These are phyloP conservation scores for Alternaria incomplexa DNA, from an alignment of 2,329 filamentous ascomycete genomes.

Conservation along the genomic window DNA sequence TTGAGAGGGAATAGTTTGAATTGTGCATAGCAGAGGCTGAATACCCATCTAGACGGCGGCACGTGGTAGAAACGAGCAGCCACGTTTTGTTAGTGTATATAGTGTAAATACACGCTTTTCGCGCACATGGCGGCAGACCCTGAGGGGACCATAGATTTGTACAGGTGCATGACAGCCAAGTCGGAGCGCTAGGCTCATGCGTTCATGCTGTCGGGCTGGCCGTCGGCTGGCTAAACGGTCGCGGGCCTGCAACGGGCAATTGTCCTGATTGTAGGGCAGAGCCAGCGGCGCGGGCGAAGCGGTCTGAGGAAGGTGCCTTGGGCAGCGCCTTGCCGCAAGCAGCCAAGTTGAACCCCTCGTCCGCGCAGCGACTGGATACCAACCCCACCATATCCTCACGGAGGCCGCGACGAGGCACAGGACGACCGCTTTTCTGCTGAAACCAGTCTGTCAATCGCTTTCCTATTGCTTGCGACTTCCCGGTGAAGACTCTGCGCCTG, in stretches of 20 bases:
- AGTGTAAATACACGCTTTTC: constrained; percentile 15
- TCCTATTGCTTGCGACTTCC: constrained; percentile 12
- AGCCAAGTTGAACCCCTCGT: constrained; percentile 14
- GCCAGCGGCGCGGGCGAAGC: constrained; percentile 16
- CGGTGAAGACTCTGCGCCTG: constrained; percentile 23
- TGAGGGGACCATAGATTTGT: not conserved
- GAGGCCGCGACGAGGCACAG: constrained; percentile 22
- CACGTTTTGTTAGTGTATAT: constrained; percentile 6
- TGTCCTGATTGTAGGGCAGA: constrained; percentile 11
- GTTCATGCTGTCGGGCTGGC: not conserved
- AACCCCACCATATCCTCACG: constrained; percentile 20
- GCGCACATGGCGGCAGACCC: constrained; percentile 1
- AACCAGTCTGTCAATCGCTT: constrained; percentile 21
- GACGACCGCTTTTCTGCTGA: constrained; percentile 27
- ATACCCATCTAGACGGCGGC: constrained; percentile 18
- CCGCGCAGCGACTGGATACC: constrained; percentile 15
- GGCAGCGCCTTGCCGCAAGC: constrained; percentile 7
- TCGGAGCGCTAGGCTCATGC: not conserved
- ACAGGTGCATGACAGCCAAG: not conserved
- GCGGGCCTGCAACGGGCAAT: not conserved
- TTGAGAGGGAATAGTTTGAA: constrained; percentile 18
- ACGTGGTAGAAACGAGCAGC: constrained; percentile 8
- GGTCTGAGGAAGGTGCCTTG: constrained; percentile 23
- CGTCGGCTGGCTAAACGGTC: not conserved
- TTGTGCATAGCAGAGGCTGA: constrained; percentile 11